Evolutionary conservation across 306 rosid genomes (phyloP).

Genomic region (Betula pendula): DNA sequence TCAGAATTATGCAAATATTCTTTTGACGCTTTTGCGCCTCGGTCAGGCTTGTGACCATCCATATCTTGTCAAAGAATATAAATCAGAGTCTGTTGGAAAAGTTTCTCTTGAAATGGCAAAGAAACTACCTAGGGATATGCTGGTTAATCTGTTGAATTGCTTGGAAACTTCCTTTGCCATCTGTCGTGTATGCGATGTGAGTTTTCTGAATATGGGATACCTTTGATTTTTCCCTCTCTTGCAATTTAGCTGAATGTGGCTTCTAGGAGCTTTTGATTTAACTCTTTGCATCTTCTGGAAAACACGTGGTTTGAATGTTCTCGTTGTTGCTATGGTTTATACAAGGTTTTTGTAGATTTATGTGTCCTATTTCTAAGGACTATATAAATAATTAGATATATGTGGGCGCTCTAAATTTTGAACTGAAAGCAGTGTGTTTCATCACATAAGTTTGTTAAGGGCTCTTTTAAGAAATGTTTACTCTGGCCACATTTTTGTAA

Average conservation of each 20-base stretch:
- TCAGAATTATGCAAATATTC: constrained; percentile 98
- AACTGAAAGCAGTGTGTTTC: background rate
- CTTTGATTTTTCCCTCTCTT: no score
- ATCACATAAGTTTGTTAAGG: no score
- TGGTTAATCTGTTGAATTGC: constrained; percentile 52
- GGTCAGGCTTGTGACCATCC: constrained; percentile 99
- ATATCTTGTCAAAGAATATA: constrained; percentile 75
- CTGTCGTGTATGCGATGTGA: constrained; percentile 68
- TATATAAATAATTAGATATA: no score
- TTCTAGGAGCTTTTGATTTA: background rate
- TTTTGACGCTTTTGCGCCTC: constrained; percentile 92
- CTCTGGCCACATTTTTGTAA: no score
- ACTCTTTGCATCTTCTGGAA: no score
- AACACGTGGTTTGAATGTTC: no score
- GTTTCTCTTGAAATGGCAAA: constrained; percentile 75
- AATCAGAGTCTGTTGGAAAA: constrained; percentile 64
- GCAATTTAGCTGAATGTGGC: constrained; percentile 5
- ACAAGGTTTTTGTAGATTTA: no score
- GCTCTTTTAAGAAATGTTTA: no score
- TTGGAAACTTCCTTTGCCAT: constrained; percentile 72
- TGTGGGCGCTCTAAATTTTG: background rate
- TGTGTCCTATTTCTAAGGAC: no score
- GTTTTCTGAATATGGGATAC: background rate
- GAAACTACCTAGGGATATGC: constrained; percentile 67
- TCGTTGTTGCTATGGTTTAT: no score